Base-by-base conservation (phyloP, 495 filamentous ascomycete genomes). In the Pseudevernia furfuracea region DNA sequence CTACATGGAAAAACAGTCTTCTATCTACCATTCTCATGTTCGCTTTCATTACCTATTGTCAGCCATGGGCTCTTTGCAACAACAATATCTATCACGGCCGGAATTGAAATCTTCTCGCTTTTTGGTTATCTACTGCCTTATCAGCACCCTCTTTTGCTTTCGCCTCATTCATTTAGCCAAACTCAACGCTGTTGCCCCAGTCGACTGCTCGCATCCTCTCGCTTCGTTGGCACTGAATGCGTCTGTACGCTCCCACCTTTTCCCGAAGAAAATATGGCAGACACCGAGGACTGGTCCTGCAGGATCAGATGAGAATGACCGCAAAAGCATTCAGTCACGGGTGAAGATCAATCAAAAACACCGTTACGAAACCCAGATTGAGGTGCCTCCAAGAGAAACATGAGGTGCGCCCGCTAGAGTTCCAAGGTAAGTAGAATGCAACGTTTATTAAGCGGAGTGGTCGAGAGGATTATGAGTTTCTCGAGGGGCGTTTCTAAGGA, bases 291-390 rank as follows among this genome's bases (percentile, higher is more conserved):
- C 67, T 52, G 70, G 70, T 9, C 65, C 66, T 9, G 63, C 65
- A 55, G 71, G 68, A 25, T 39, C 71, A 48, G 58, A 44, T 62
- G 53, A 65, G 0, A 28, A 64, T 3, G 49, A 65, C 37, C 64
- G 66, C n/a, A 44, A 57, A 15, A 61, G 65, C 19, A 68, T 74
- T 23, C n/a, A 67, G 10, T 64, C 65, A 30, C 78, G 76, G 73
- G 70, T 68, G 12, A 44, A 59, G 0, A 48, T 68, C 15, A 78
- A 76, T 64, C 75, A 74, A 10, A 36, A 60, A 14, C 63, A 74
- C 43, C 71, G 74, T 53, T 73, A 74, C 48, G 75, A 79, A 52
- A 68, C 73, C 37, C 67, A n/a, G n/a, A n/a, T n/a, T n/a, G n/a
- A n/a, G n/a, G n/a, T n/a, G n/a, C n/a, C n/a, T n/a, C n/a, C n/a